Evolutionary conservation across 768 basidiomycete genomes (phyloP).

Genomic region (Boletus sp.): DNA sequence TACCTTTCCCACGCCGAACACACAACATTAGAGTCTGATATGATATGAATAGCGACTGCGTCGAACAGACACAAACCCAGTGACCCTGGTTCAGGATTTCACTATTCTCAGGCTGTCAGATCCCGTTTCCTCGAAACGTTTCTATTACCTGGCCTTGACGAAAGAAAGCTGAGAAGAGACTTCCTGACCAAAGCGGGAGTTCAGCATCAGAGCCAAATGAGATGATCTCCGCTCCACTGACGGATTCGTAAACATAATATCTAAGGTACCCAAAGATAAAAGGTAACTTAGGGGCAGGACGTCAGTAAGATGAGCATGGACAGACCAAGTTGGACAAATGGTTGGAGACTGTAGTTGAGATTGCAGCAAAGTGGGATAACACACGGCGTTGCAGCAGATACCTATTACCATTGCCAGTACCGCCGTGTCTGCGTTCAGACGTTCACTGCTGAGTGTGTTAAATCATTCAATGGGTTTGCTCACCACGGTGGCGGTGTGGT

Average conservation of each 20-base stretch:
- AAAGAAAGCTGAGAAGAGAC: constrained; percentile 83
- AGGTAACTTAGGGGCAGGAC: constrained; percentile 6
- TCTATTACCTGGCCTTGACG: constrained; percentile 87
- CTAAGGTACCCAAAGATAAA: constrained; percentile 71
- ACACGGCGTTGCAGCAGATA: constrained; percentile 33
- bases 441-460: constrained; percentile 22
- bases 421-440: constrained; percentile 38
- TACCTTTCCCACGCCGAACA: constrained; percentile 89
- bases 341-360: constrained; percentile 66
- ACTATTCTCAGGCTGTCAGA: constrained; percentile 82
- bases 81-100: constrained; percentile 74
- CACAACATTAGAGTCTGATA: constrained; percentile 8
- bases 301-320: constrained; percentile 9
- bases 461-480: too few relatives aligned
- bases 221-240: constrained; percentile 38
- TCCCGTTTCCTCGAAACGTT: constrained; percentile 86
- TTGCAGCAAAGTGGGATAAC: neutral
- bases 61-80: constrained; percentile 63
- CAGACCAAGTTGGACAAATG: constrained; percentile 92
- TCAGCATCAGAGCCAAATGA: constrained; percentile 10
- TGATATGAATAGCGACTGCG: constrained; percentile 1
- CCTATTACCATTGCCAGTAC: constrained; percentile 75
- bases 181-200: constrained; percentile 38
- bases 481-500: too few relatives aligned
- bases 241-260: constrained; percentile 95